Base-by-base conservation (phyloP, 768 basidiomycete genomes). In the Tulasnella sp. region DNA sequence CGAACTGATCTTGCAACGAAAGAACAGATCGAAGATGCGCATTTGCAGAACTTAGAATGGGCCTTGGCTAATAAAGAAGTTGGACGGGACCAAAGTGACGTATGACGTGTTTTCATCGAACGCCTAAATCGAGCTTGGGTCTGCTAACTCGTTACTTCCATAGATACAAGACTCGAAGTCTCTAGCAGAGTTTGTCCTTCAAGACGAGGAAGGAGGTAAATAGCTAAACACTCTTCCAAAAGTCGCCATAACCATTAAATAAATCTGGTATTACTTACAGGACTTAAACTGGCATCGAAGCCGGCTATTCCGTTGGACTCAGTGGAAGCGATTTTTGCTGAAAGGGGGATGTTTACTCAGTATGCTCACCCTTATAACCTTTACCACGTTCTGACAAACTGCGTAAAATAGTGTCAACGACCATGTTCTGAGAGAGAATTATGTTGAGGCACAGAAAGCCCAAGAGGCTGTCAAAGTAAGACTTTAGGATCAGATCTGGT, bases 1-100 rank as follows among this genome's bases (percentile, higher is more conserved):
- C 78, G 83, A 85, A 59, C 69, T 71, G 53, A 77, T 71, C 13
- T 67, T 81, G 7, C 74, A 81, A 32, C 89, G 84, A 0, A 85
- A 88, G 64, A 72, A 74, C 63, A 89, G 85, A 89, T 91, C 37
- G 85, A 89, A 63, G 75, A 70, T 45, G 86, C 87, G 4, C 76
- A 76, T 41, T 59, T 88, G 3, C 71, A 74, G 5, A 78, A 90
- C 56, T 66, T 88, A 20, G 83, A 88, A 58, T 91, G 87, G 84
- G 84, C 83, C 0, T 65, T 88, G 34, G 73, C 75, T 4, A 77
- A 85, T 58, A 72, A 83, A 64, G 72, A 70, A n/a, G 68, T 67
- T 4, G 59, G 73, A 61, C 58, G 70, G 67, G 60, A 63, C 60
- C 58, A 65, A 48, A 61, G 57, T 24, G 53, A 37, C 2, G 46